These are phyloP conservation scores for Globisporangium viniferum DNA, from an alignment of 352 stramenopile genomes.

Conservation along the genomic window DNA sequence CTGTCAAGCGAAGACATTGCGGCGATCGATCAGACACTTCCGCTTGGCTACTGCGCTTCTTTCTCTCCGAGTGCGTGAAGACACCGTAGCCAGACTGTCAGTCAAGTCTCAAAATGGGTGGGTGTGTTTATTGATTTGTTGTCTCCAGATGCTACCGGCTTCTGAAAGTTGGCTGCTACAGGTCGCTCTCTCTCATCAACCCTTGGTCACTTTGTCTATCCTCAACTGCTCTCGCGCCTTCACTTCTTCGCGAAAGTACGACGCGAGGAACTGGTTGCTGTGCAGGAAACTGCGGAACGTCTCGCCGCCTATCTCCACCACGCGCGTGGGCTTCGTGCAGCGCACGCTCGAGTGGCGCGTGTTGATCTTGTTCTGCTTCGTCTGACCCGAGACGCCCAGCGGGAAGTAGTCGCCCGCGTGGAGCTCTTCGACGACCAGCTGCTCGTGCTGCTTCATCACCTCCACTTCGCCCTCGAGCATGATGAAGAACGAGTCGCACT, in stretches of 20 bases:
- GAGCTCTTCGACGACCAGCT: slow-evolving; percentile 71
- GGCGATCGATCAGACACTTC: slow-evolving; percentile 33
- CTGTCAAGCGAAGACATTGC: slow-evolving; percentile 36
- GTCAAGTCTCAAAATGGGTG: background rate
- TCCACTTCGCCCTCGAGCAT: slow-evolving; percentile 68
- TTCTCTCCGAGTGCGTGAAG: slow-evolving; percentile 4
- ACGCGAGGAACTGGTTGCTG: slow-evolving; percentile 80
- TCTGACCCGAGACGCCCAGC: slow-evolving; percentile 69
- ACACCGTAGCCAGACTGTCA: background rate
- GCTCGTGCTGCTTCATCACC: slow-evolving; percentile 63
- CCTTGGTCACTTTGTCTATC: slow-evolving; percentile 44
- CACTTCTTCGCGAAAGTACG: slow-evolving; percentile 74
- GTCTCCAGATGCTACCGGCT: background rate
- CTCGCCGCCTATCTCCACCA: slow-evolving; percentile 79
- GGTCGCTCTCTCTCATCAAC: background rate
- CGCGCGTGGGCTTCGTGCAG: slow-evolving; percentile 58
- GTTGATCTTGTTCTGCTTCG: slow-evolving; percentile 58
- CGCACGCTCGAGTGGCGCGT: slow-evolving; percentile 72
- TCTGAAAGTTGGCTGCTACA: background rate
- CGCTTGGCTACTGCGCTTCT: background rate
- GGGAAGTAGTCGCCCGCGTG: slow-evolving; percentile 77
- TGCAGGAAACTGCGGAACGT: slow-evolving; percentile 82
- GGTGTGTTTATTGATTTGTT: background rate
- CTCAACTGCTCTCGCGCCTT: slow-evolving; percentile 61
- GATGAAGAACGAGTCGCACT: slow-evolving; percentile 79